Evolutionary conservation across 75 land plant species (phyloP).

Genomic region (Cryptomeria japonica): DNA sequence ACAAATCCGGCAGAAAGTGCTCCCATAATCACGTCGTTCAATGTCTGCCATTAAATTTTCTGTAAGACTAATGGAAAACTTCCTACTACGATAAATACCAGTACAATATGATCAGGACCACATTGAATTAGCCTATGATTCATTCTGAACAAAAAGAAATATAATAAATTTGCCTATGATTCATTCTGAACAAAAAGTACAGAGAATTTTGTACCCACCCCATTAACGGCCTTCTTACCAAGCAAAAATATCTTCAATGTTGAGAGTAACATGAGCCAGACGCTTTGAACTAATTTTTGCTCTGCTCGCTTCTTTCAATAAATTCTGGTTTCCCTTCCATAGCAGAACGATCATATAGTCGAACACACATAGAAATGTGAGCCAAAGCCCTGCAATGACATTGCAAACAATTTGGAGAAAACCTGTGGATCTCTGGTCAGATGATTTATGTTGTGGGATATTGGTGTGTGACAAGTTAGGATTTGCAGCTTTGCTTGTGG

Average conservation of each 20-base stretch:
- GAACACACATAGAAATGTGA: neutral
- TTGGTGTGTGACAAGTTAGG: conserved; percentile 47
- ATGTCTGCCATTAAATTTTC: conserved; percentile 40
- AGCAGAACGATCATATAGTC: neutral
- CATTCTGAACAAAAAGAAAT: too few relatives aligned
- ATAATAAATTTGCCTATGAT: too few relatives aligned
- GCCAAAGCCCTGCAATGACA: neutral
- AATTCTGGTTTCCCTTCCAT: neutral
- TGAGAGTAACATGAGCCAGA: too few relatives aligned
- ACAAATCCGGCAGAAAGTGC: conserved; percentile 11
- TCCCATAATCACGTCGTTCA: conserved; percentile 81
- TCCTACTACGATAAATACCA: too few relatives aligned
- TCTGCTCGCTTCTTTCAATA: neutral
- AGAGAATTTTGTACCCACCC: neutral
- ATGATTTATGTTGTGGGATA: neutral
- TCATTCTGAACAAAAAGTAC: neutral
- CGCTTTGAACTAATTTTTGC: neutral
- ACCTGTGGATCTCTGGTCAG: neutral
- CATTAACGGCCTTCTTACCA: neutral
- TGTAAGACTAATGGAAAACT: neutral
- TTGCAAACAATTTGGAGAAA: neutral
- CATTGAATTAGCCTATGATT: neutral
- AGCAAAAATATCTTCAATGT: too few relatives aligned
- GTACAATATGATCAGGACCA: too few relatives aligned
- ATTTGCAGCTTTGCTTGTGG: conserved; percentile 43